Conservation (phyloP, 805 yeast genomes). For the Candida jianshihensis region DNA sequence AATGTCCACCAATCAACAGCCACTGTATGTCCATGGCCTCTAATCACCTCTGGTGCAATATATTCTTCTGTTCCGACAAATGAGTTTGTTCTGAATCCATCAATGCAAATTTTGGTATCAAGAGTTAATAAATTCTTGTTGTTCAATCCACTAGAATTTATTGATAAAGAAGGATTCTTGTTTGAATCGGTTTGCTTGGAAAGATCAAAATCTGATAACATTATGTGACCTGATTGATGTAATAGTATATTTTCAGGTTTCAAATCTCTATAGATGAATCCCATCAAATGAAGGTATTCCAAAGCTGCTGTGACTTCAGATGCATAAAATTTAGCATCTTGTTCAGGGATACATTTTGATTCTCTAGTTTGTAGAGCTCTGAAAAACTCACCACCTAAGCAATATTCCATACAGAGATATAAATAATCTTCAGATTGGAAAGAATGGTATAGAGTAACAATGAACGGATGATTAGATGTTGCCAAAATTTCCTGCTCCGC, state of each 20-base stretch:
- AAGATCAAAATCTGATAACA: slow-evolving; percentile 94
- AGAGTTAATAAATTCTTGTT: slow-evolving; percentile 51
- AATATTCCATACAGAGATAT: slow-evolving; percentile 95
- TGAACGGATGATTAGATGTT: slow-evolving; percentile 93
- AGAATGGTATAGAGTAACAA: slow-evolving; percentile 91
- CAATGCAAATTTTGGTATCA: slow-evolving; percentile 92
- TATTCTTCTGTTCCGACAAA: slow-evolving; percentile 99
- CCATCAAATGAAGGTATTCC: slow-evolving; percentile 93
- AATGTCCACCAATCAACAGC: slow-evolving; percentile 99
- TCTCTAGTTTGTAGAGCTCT: slow-evolving; percentile 89
- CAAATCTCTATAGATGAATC: slow-evolving; percentile 91
- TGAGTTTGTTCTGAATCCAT: slow-evolving; percentile 93
- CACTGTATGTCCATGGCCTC: slow-evolving; percentile 95
- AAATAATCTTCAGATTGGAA: slow-evolving; percentile 90
- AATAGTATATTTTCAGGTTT: slow-evolving; percentile 93
- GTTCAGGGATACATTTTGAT: slow-evolving; percentile 77
- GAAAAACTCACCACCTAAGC: slow-evolving; percentile 99
- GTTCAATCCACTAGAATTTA: slow-evolving; percentile 7
- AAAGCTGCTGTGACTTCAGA: slow-evolving; percentile 96
- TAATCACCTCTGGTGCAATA: slow-evolving; percentile 95
- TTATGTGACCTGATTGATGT: slow-evolving; percentile 96
- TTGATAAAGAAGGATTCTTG: slow-evolving; percentile 63
- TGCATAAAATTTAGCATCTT: slow-evolving; percentile 89
- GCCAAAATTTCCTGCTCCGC: slow-evolving; percentile 97
- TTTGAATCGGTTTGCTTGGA: slow-evolving; percentile 80